These are phyloP conservation scores for Termitomyces sp. DNA, from an alignment of 768 basidiomycete genomes.

Conservation along the genomic window DNA sequence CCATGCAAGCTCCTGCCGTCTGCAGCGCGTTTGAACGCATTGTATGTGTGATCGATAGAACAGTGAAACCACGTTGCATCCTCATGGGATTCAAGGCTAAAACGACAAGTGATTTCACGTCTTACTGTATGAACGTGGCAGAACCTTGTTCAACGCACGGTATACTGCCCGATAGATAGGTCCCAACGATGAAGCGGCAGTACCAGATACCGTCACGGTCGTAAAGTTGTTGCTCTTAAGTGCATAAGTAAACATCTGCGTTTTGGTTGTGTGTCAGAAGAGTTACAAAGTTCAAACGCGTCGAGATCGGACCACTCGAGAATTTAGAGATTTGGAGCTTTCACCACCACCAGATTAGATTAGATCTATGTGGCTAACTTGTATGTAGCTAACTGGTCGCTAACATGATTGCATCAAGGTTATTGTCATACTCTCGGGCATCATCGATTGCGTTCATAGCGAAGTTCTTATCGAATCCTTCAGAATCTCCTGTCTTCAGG, in stretches of 20 bases:
- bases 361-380: too few species aligned
- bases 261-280: background rate
- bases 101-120: constrained; percentile 3
- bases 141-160: background rate
- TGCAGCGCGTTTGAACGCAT: constrained; percentile 18
- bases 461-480: too few species aligned
- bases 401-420: too few species aligned
- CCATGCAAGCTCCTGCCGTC: constrained; percentile 15
- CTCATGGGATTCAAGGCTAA: constrained; percentile 10
- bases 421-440: too few species aligned
- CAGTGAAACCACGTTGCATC: constrained; percentile 16
- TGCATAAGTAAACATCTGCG: background rate
- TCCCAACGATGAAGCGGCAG: background rate
- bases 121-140: background rate
- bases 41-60: constrained; percentile 9
- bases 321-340: too few species aligned
- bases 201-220: background rate
- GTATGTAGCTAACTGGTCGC: too few species aligned
- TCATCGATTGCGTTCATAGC: too few species aligned
- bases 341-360: too few species aligned
- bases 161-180: background rate
- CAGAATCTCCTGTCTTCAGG: too few species aligned
- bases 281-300: background rate
- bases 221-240: background rate
- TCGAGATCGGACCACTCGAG: background rate